phyloP scores from a whole-genome alignment of 805 yeast genomes.

The Cyberlindnera bimundalis region DNA sequence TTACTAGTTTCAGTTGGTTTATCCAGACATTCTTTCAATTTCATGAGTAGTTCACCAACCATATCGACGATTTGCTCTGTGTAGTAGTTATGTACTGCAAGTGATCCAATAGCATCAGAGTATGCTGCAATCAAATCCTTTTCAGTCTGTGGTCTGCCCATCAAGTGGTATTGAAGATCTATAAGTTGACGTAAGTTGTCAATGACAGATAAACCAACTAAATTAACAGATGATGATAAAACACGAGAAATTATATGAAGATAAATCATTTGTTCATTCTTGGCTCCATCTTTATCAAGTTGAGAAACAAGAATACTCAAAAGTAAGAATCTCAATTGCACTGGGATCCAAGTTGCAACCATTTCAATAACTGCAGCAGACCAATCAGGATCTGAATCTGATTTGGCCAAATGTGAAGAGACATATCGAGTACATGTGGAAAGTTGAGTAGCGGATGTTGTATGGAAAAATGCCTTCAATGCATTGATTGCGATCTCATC shows the following conservation, averaged over 20 bases:
- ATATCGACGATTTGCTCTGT: conserved; percentile 85
- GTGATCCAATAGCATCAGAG: conserved; percentile 58
- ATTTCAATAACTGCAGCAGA: conserved; percentile 53
- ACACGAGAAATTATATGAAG: conserved; percentile 52
- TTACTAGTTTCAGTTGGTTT: neutral
- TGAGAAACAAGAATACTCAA: conserved; percentile 45
- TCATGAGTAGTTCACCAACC: conserved; percentile 59
- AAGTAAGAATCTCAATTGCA: conserved; percentile 66
- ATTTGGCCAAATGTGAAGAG: conserved; percentile 39
- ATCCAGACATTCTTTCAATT: conserved; percentile 28
- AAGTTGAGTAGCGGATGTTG: conserved; percentile 60
- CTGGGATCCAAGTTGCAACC: conserved; percentile 77
- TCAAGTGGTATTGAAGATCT: conserved; percentile 39
- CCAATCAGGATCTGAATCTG: conserved; percentile 43
- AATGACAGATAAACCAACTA: conserved; percentile 83
- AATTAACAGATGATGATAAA: conserved; percentile 72
- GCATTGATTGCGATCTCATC: conserved; percentile 37
- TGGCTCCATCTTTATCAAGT: conserved; percentile 22
- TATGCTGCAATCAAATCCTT: conserved; percentile 40
- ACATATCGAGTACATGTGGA: conserved; percentile 52
- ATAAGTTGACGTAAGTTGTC: conserved; percentile 67
- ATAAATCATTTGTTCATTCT: conserved; percentile 29
- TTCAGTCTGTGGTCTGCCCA: conserved; percentile 23
- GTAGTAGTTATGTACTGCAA: conserved; percentile 78
- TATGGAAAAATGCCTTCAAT: conserved; percentile 58